Conservation (phyloP, 768 basidiomycete genomes). For the Mycena indigotica region DNA sequence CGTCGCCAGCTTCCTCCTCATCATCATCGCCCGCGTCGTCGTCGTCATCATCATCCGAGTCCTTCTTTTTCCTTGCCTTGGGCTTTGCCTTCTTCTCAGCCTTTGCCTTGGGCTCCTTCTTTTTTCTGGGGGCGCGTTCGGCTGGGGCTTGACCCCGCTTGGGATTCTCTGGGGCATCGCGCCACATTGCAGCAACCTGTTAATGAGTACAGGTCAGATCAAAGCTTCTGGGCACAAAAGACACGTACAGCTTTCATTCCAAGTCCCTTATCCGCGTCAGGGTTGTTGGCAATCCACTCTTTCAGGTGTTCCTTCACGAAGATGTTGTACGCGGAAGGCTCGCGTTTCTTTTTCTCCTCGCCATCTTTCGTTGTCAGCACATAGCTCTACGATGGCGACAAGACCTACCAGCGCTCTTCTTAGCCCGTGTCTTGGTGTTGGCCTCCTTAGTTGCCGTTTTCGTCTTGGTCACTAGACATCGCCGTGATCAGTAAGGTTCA, state of each 20-base stretch:
- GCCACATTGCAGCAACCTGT: conserved; percentile 6
- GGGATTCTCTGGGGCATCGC: conserved; percentile 8
- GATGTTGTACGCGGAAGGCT: conserved; percentile 6
- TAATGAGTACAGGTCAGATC: not conserved
- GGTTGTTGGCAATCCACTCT: not conserved
- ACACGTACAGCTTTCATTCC: conserved; percentile 7
- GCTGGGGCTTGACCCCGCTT: conserved; percentile 7
- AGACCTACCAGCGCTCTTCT: not conserved
- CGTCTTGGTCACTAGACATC: not conserved
- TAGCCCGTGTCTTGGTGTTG: not conserved
- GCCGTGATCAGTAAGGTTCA: not conserved
- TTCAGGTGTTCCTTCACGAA: not conserved
- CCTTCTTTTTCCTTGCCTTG: conserved; percentile 1
- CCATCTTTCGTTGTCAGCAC: not conserved
- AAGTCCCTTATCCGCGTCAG: not conserved
- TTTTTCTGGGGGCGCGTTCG: not conserved
- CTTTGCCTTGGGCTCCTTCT: conserved; percentile 9
- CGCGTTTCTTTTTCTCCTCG: conserved; percentile 9
- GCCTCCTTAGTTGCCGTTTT: not conserved
- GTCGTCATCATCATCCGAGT: not conserved
- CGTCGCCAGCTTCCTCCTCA: not conserved
- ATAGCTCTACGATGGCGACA: not conserved
- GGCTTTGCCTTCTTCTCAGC: not conserved
- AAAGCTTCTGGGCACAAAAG: not conserved
- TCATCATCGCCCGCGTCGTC: not conserved